Conservation (phyloP, 2,329 filamentous ascomycete genomes). For the Gnomoniopsis sp. region DNA sequence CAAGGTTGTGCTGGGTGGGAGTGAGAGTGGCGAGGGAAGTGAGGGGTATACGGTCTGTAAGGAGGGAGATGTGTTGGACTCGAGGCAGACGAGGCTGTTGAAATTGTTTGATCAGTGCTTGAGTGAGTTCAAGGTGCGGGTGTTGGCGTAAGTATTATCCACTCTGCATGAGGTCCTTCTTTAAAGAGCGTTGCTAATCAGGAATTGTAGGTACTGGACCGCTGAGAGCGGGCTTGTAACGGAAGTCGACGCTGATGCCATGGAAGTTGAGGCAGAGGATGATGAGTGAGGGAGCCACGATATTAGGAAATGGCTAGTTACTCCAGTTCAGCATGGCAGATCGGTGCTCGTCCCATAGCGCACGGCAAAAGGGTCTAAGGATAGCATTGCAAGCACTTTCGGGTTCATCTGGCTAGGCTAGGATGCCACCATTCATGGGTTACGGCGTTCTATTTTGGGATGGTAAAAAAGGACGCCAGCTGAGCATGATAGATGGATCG, state of each 20-base stretch:
- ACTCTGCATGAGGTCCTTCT: background rate
- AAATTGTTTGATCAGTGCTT: constrained; percentile 91
- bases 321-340: no score
- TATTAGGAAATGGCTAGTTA: background rate
- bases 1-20: constrained; percentile 68
- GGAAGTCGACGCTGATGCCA: constrained; percentile 38
- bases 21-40: constrained; percentile 48
- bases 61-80: constrained; percentile 81
- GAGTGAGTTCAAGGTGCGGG: constrained; percentile 82
- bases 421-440: constrained; percentile 14
- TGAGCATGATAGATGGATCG: background rate
- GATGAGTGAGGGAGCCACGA: constrained; percentile 16
- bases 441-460: constrained; percentile 8
- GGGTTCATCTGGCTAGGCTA: background rate
- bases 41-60: constrained; percentile 75
- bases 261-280: constrained; percentile 25
- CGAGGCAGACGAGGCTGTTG: constrained; percentile 85
- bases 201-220: constrained; percentile 54
- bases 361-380: background rate
- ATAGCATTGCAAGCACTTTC: background rate
- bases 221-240: constrained; percentile 57
- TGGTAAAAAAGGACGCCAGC: background rate
- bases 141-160: constrained; percentile 63
- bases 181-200: constrained; percentile 15
- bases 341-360: no score